phyloP scores from a whole-genome alignment of 441 rosid species.

The Croton setiger region DNA sequence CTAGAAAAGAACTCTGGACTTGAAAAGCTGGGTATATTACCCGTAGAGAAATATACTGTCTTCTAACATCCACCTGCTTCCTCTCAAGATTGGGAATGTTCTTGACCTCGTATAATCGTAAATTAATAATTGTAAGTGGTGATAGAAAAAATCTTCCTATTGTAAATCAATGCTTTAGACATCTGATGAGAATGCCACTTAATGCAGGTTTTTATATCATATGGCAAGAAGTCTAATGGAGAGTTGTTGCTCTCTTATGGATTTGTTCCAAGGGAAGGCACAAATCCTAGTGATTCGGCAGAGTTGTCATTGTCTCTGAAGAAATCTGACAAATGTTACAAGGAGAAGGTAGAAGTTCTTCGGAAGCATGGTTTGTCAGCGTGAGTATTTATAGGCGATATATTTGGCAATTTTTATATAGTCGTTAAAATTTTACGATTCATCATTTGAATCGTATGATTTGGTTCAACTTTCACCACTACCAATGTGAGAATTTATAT shows the following conservation, averaged over 20 bases:
- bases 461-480: too few species aligned
- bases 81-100: not conserved
- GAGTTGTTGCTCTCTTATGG: conserved; percentile 93
- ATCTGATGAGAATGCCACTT: conserved; percentile 10
- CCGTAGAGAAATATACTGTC: not conserved
- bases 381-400: conserved; percentile 37
- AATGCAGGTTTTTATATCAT: conserved; percentile 95
- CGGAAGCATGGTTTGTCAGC: conserved; percentile 73
- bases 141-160: not conserved
- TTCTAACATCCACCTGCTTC: not conserved
- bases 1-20: conserved; percentile 5
- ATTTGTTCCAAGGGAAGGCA: conserved; percentile 92
- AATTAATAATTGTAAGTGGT: too few species aligned
- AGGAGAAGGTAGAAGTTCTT: conserved; percentile 76
- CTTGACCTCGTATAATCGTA: not conserved
- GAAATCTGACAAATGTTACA: conserved; percentile 71
- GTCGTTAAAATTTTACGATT: too few species aligned
- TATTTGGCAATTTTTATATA: not conserved
- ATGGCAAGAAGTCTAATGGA: conserved; percentile 92
- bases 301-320: conserved; percentile 68
- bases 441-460: too few species aligned
- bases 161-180: not conserved
- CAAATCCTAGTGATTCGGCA: conserved; percentile 87
- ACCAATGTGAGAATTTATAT: too few species aligned
- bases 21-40: not conserved